Percentiles rank a stretch among this genome's conserved stretches.
Conservation (phyloP, 1,139 yeast genomes). For the Geotrichum restrictum region DNA sequence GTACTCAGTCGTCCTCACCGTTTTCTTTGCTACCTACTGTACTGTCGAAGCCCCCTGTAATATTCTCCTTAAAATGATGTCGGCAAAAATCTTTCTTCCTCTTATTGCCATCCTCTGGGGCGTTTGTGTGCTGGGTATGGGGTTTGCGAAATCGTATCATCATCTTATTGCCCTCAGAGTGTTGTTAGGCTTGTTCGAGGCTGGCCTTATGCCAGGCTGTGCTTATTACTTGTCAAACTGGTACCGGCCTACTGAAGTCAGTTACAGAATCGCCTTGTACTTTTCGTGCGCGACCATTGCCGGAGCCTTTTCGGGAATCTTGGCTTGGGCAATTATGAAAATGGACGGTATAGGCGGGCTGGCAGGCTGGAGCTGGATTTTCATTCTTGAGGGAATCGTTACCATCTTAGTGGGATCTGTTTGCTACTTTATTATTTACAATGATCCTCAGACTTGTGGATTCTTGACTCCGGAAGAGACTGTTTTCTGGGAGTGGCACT, state of each 20-base stretch:
- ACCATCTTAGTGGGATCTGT: constrained; percentile 46
- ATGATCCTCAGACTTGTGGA: constrained; percentile 12
- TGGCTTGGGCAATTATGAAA: constrained; percentile 41
- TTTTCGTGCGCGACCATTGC: constrained; percentile 44
- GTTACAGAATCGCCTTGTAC: constrained; percentile 55
- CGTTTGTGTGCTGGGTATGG: constrained; percentile 54
- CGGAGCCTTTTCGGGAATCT: constrained; percentile 38
- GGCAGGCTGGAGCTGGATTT: constrained; percentile 42
- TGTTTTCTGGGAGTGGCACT: constrained; percentile 19
- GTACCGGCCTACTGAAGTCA: constrained; percentile 35
- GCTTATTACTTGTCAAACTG: constrained; percentile 36
- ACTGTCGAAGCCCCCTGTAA: constrained; percentile 59
- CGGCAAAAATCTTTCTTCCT: constrained; percentile 45
- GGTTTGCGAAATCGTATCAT: constrained; percentile 42
- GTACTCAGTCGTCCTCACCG: constrained; percentile 54
- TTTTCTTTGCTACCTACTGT: constrained; percentile 60
- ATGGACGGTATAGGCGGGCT: constrained; percentile 36
- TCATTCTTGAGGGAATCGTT: constrained; percentile 39
- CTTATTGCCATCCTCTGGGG: constrained; percentile 59
- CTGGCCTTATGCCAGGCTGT: constrained; percentile 36
- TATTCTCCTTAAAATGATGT: constrained; percentile 43
- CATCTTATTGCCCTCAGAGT: constrained; percentile 31
- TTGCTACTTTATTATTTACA: constrained; percentile 16
- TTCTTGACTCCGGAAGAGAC: constrained; percentile 12
- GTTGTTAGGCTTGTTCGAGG: constrained; percentile 36